Evolutionary conservation across 2,329 filamentous ascomycete species (phyloP).

Genomic region (Aspergillus ochraceus): DNA sequence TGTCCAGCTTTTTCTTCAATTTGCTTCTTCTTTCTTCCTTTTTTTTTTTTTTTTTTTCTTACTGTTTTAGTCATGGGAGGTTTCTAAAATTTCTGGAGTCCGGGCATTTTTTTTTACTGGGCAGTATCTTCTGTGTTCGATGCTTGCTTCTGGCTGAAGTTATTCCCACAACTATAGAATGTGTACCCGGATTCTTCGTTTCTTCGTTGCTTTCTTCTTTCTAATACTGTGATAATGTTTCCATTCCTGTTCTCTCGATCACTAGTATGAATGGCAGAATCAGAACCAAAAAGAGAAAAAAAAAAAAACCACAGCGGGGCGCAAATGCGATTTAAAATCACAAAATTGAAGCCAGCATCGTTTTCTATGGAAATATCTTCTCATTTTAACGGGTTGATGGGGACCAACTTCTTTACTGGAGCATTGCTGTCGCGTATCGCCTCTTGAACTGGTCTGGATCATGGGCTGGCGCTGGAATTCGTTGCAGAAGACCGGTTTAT

Average conservation of each 20-base stretch:
- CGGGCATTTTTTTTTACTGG: slow-evolving; percentile 36
- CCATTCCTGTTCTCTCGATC: slow-evolving; percentile 17
- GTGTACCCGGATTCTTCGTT: slow-evolving; percentile 17
- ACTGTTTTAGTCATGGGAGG: slow-evolving; percentile 29
- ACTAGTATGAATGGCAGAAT: slow-evolving; percentile 32
- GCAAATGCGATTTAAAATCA: slow-evolving; percentile 10
- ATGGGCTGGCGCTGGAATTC: no score
- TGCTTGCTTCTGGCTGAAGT: slow-evolving; percentile 31
- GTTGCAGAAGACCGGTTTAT: not conserved
- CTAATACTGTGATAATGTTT: slow-evolving; percentile 23
- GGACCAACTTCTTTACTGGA: not conserved
- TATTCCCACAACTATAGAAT: slow-evolving; percentile 36
- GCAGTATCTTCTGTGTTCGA: slow-evolving; percentile 29
- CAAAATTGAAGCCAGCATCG: not conserved
- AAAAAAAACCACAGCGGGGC: slow-evolving; percentile 16
- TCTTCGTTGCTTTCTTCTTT: slow-evolving; percentile 14
- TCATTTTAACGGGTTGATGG: not conserved
- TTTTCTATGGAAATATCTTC: not conserved
- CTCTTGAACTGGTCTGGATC: no score
- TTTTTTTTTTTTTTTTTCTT: slow-evolving; percentile 15
- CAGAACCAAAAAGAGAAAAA: slow-evolving; percentile 24
- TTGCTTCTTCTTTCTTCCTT: slow-evolving; percentile 1
- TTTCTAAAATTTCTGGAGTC: slow-evolving; percentile 38
- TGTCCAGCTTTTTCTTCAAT: slow-evolving; percentile 8
- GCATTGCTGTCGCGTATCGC: not conserved